Evolutionary conservation across 2,329 filamentous ascomycete species (phyloP).

Genomic region (Aspergillus neoniger): DNA sequence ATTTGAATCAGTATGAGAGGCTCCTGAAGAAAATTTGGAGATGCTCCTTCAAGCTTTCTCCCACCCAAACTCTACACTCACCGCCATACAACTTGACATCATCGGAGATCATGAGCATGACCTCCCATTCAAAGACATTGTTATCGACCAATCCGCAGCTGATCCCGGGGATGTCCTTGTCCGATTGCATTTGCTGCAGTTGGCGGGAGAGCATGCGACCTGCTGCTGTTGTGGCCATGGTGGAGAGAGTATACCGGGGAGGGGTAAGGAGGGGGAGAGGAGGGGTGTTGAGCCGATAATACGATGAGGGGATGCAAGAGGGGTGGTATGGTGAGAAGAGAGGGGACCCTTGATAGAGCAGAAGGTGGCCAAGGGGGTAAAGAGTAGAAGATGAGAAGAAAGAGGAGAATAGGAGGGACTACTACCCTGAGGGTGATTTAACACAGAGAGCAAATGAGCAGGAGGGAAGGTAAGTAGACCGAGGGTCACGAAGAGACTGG

Average conservation of each 20-base stretch:
- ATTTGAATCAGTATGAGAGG: no score
- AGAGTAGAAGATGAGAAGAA: background rate
- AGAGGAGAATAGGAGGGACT: slow-evolving; percentile 17
- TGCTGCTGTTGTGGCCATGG: slow-evolving; percentile 47
- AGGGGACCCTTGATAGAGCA: background rate
- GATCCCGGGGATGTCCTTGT: slow-evolving; percentile 90
- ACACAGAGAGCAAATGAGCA: background rate
- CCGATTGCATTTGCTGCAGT: slow-evolving; percentile 89
- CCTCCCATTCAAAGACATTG: slow-evolving; percentile 96
- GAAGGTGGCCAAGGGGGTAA: background rate
- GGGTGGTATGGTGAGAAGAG: background rate
- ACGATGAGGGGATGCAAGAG: background rate
- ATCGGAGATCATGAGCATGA: slow-evolving; percentile 97
- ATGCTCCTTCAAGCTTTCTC: background rate
- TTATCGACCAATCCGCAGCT: slow-evolving; percentile 85
- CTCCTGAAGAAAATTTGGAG: background rate
- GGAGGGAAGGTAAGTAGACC: background rate
- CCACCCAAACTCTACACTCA: slow-evolving; percentile 50
- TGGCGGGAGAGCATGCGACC: slow-evolving; percentile 74
- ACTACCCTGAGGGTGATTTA: slow-evolving; percentile 1
- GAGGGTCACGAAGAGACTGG: slow-evolving; percentile 18
- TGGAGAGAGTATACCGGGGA: slow-evolving; percentile 9
- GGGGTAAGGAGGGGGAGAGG: slow-evolving; percentile 3
- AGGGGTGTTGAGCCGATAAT: background rate
- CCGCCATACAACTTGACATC: slow-evolving; percentile 93